These are phyloP conservation scores for Dactylorhiza incarnata DNA, from an alignment of 106 monocot species.

Conservation along the genomic window DNA sequence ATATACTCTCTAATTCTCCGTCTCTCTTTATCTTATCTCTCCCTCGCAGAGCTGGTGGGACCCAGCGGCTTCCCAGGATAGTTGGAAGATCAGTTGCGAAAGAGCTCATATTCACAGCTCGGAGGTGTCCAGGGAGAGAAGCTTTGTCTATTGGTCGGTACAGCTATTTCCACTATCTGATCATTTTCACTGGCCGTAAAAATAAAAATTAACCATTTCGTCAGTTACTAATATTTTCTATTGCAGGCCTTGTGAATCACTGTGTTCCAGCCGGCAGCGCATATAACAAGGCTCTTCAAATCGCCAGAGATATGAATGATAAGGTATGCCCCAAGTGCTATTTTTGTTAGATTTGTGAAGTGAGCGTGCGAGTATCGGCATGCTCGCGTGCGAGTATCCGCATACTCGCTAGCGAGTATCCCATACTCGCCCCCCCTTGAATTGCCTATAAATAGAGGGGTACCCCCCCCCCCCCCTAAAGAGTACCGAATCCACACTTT, in stretches of 20 bases:
- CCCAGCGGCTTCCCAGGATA: slow-evolving; percentile 80
- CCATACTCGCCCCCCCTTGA: too few species aligned
- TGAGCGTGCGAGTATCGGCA: too few species aligned
- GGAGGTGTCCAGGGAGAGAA: slow-evolving; percentile 56
- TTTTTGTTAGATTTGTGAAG: too few species aligned
- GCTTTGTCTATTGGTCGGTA: slow-evolving; percentile 62
- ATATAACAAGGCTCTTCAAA: slow-evolving; percentile 76
- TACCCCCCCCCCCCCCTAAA: too few species aligned
- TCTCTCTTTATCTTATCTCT: background rate
- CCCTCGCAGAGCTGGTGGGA: slow-evolving; percentile 77
- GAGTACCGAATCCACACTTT: too few species aligned
- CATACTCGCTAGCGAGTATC: too few species aligned
- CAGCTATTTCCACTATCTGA: background rate
- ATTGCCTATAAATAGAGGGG: too few species aligned
- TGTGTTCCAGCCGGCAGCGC: slow-evolving; percentile 87
- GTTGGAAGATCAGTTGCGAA: slow-evolving; percentile 73
- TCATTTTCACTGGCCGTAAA: background rate
- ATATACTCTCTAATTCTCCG: background rate
- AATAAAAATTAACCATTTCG: background rate
- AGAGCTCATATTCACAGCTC: slow-evolving; percentile 85
- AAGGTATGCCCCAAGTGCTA: slow-evolving; percentile 36
- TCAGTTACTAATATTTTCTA: background rate
- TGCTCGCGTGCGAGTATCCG: too few species aligned
- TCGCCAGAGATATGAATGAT: slow-evolving; percentile 73
- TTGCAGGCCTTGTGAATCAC: slow-evolving; percentile 80